Evolutionary conservation across 2,329 filamentous ascomycete genomes (phyloP), one percentile per base, ranked within the genome.

Genomic region (Diaporthe nobilis): DNA sequence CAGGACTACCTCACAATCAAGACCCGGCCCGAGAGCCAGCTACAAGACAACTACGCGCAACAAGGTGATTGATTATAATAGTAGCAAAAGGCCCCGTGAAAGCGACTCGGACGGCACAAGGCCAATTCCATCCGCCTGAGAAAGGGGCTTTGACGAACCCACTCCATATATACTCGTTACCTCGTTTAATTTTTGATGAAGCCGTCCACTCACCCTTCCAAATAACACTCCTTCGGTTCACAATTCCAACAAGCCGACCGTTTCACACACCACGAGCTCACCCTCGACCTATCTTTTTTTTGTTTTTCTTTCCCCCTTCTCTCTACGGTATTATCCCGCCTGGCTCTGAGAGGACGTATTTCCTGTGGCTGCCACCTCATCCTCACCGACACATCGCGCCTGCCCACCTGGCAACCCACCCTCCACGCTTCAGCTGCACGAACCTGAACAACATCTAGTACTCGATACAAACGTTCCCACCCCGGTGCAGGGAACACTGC

Each of bases 141-240:
- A 70, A 70, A 70, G 65, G 65, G 65, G 65, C 65, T 70, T 42
- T 70, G 65, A 70, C 31, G 65, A 70, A 55, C 34, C 65, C 65
- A 70, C 65, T 55, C 65, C 65, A 70, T 70, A 70, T 70, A 70
- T 70, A 70, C 65, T 70, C 65, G 65, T 42, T 70, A 70, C 65
- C 49, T 70, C 65, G 49, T 70, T 55, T 70, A 70, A 70, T 70
- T 70, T 55, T 70, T 70, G 65, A 55, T 55, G 65, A 70, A 55
- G 65, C 65, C 49, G 47, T 55, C 49, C 34, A 34, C 20, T n/a
- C 65, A 55, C 65, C 65, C 65, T 70, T 25, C 65, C 65, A 70
- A 70, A 70, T 55, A 70, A 55, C 49, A 70, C 49, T 22, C 49
- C 34, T 34, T 55, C 65, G 49, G 49, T 70, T 55, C 31, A 55